Evolutionary conservation across 2,329 filamentous ascomycete species (phyloP).

Genomic region (Colletotrichum sp.): DNA sequence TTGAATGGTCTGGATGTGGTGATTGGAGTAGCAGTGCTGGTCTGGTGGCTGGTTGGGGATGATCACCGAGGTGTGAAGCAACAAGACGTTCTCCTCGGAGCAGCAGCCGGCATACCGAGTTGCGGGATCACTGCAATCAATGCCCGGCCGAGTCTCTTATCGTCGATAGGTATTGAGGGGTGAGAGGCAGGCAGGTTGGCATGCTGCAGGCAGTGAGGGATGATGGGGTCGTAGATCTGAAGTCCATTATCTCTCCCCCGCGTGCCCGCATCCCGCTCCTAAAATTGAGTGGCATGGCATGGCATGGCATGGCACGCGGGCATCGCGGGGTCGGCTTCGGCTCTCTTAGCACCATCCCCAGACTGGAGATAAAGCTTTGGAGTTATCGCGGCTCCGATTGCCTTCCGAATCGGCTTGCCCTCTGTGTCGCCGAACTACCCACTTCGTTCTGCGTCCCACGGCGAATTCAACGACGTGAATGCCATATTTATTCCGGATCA

Average conservation of each 20-base stretch:
- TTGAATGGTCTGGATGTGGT: not conserved
- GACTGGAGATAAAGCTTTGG: not conserved
- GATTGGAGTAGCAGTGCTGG: not conserved
- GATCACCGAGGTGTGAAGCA: not conserved
- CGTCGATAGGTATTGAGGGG: not conserved
- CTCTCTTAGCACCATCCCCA: conserved; percentile 7
- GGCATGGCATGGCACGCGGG: not conserved
- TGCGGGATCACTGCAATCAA: not conserved
- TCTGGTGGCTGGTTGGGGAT: not conserved
- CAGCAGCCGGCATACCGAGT: not conserved
- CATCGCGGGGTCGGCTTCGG: conserved; percentile 7
- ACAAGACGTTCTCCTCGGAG: not conserved
- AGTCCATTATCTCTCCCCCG: conserved; percentile 7
- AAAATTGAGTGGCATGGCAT: not conserved
- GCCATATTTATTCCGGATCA: not conserved
- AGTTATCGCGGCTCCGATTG: not conserved
- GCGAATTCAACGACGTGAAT: not conserved
- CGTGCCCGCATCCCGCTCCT: conserved; percentile 9
- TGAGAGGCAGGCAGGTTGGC: not conserved
- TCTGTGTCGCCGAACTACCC: not conserved
- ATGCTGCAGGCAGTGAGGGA: not conserved
- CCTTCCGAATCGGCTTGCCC: not conserved
- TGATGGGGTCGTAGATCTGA: conserved; percentile 5
- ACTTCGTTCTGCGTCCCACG: not conserved
- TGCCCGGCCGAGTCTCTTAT: not conserved